Percentiles rank a stretch among this genome's conserved stretches.
Evolutionary conservation across 352 stramenopile genomes (phyloP).

Genomic region (Elongisporangium undulatum): DNA sequence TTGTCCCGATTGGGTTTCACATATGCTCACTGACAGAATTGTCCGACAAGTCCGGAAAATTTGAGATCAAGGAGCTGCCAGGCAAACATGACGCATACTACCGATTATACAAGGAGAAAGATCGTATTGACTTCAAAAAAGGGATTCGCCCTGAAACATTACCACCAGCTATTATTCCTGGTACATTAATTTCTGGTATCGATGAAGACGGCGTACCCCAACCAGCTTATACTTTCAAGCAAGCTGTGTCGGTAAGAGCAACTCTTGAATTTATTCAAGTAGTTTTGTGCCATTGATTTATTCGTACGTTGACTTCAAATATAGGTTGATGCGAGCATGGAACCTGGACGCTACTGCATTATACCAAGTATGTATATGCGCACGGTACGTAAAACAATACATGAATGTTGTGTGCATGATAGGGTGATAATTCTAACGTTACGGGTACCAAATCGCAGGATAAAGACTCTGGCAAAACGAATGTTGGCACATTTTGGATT

Average conservation of each 20-base stretch:
- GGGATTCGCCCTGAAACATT: constrained; percentile 41
- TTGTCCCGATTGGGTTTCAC: constrained; percentile 79
- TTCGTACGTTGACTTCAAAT: constrained; percentile 1
- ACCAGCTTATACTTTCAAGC: constrained; percentile 80
- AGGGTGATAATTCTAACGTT: not conserved
- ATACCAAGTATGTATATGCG: constrained; percentile 87
- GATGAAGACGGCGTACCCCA: constrained; percentile 69
- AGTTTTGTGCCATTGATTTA: not conserved
- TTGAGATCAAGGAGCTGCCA: constrained; percentile 58
- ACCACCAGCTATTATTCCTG: constrained; percentile 72
- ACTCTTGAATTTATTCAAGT: not conserved
- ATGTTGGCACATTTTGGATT: constrained; percentile 79
- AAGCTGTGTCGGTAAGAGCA: constrained; percentile 57
- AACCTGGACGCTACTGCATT: constrained; percentile 76
- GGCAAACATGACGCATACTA: constrained; percentile 67
- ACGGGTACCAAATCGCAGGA: constrained; percentile 27
- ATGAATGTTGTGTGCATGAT: not conserved
- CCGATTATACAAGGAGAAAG: constrained; percentile 62
- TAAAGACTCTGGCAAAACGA: constrained; percentile 70
- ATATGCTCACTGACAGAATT: constrained; percentile 52
- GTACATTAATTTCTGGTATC: constrained; percentile 53
- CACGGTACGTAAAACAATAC: constrained; percentile 34
- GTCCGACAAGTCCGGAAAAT: constrained; percentile 26
- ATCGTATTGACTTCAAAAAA: constrained; percentile 52
- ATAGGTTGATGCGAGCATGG: constrained; percentile 64